Base-by-base conservation (phyloP, 139 green algal genomes). In the Chlorella sp. region DNA sequence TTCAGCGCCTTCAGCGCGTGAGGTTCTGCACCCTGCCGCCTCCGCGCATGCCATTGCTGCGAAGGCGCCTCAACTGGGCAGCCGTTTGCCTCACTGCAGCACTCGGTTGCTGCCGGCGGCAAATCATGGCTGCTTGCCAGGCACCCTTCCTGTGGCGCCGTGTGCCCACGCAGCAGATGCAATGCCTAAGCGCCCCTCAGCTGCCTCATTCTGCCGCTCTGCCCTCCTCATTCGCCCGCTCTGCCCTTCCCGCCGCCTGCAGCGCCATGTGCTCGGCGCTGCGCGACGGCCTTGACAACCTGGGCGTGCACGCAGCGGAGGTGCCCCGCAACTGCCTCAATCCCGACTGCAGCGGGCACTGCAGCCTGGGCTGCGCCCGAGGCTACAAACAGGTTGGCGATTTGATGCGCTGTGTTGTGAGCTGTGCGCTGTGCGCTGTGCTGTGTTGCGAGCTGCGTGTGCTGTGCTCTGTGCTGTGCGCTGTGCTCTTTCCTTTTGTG, bases 301-400 rank as follows among this genome's bases (percentile, higher is more conserved):
- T 92, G 32, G 90, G 91, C 22, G 60, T 82, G 65, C 80, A 90
- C 81, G 78, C 36, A 24, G 85, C 34, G 36, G 83, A 94, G 86
- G 86, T 92, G 34, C 90, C 91, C 8, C 76, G 91, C 78, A 92
- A 92, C 88, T 93, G 87, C 85, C 36, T 69, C 1, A 83, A 67
- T 32, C 30, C 67, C 19, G 81, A 78, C 51, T 83, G 74, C 80
- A n/a, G 86, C 46, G 80, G 84, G 44, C 54, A 81, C 76, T 88
- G 84, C 64, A 76, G 76, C 26, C 85, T 94, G 62, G 92, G 92
- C 16, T 95, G 92, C 82, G 81, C 86, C 2, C 67, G 80, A 2
- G 91, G 90, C 32, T 78, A 87, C 81, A 93, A 93, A 75, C 89
- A 92, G 80, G 80, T 36, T 19, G 24, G 80, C n/a, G n/a, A n/a